phyloP scores from a whole-genome alignment of 805 yeast genomes.

The Metschnikowia drakensbergensis region DNA sequence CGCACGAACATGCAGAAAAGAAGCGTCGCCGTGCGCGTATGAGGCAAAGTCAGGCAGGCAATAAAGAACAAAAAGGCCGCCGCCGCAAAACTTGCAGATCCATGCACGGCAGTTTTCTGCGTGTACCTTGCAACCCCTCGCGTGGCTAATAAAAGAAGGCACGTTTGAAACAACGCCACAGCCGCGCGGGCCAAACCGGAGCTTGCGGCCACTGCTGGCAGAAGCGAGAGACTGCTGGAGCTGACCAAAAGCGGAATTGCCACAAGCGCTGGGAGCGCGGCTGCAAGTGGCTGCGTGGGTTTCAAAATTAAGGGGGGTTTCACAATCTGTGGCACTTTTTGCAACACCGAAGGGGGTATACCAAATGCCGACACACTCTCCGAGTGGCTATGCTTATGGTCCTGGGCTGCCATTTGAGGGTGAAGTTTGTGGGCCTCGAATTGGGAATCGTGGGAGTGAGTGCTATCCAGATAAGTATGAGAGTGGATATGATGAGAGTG shows the following conservation, averaged over 20 bases:
- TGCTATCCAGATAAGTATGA: not conserved
- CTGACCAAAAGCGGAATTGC: conserved; percentile 31
- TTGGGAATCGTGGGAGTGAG: too few species aligned
- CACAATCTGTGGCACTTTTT: not conserved
- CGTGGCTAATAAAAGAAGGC: conserved; percentile 17
- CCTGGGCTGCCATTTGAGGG: too few species aligned
- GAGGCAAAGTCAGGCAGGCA: conserved; percentile 23
- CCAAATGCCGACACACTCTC: too few species aligned
- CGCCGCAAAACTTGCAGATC: conserved; percentile 15
- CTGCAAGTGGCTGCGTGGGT: conserved; percentile 12
- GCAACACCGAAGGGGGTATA: too few species aligned
- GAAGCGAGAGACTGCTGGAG: conserved; percentile 21
- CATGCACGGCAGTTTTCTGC: conserved; percentile 4
- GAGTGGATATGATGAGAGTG: too few species aligned
- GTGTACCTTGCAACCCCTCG: conserved; percentile 13
- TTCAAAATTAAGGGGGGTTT: not conserved
- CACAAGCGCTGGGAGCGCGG: conserved; percentile 32
- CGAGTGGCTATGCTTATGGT: too few species aligned
- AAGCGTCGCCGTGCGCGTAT: conserved; percentile 24
- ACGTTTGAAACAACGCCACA: conserved; percentile 23
- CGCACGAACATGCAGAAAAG: conserved; percentile 29
- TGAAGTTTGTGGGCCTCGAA: too few species aligned
- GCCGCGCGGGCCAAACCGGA: conserved; percentile 7
- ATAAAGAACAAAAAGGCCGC: conserved; percentile 22
- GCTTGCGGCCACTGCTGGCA: conserved; percentile 3